Evolutionary conservation across 345 rosid genomes (phyloP).

Genomic region (Turritis glabra): DNA sequence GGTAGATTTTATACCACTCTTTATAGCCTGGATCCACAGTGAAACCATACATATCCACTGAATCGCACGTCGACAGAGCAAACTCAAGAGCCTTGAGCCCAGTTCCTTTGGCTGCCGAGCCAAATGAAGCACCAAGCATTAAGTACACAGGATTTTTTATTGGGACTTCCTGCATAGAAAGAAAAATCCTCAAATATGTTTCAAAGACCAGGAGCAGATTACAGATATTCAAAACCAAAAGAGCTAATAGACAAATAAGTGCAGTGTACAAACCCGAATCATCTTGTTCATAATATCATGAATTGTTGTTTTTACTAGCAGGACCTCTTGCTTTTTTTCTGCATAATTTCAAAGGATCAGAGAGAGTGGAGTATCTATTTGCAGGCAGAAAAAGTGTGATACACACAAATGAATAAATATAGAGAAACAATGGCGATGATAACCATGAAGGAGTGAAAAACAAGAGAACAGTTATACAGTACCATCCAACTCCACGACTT

Average conservation of each 20-base stretch:
- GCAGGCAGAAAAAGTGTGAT: neutral
- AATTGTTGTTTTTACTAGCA: constrained; percentile 86
- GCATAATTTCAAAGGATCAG: constrained; percentile 38
- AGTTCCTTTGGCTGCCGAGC: constrained; percentile 98
- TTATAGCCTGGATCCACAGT: constrained; percentile 96
- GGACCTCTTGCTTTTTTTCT: constrained; percentile 79
- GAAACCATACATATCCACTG: constrained; percentile 96
- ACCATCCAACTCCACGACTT: constrained; percentile 98
- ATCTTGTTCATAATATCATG: constrained; percentile 96
- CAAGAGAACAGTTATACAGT: constrained; percentile 25
- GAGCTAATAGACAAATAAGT: constrained; percentile 14
- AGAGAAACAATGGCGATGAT: constrained; percentile 10
- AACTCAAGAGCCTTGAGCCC: constrained; percentile 97
- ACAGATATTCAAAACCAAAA: constrained; percentile 6
- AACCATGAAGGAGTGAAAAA: constrained; percentile 8
- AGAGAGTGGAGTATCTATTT: constrained; percentile 11
- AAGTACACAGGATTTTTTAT: constrained; percentile 87
- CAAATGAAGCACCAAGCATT: constrained; percentile 95
- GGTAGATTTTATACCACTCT: constrained; percentile 63
- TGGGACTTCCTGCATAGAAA: constrained; percentile 78
- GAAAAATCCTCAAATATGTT: neutral
- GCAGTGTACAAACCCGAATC: constrained; percentile 66
- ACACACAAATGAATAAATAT: neutral
- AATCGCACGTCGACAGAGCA: constrained; percentile 86
- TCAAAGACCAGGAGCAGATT: neutral